phyloP scores from a whole-genome alignment of 257 asterid genomes.

The Nyctanthes arbortristis region DNA sequence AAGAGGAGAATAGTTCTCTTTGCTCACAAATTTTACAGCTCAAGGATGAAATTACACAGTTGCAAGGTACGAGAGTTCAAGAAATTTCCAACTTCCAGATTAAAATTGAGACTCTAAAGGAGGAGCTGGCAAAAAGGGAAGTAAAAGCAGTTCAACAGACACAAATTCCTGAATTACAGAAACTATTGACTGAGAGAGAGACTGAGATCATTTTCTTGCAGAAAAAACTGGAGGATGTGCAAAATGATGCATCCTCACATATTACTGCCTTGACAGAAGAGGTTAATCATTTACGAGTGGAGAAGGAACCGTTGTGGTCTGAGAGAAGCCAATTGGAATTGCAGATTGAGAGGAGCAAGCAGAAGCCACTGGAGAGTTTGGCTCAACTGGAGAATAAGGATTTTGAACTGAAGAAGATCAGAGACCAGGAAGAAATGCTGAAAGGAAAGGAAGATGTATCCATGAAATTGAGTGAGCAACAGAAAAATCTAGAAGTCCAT shows the following conservation, averaged over 20 bases:
- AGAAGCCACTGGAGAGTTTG: constrained; percentile 44
- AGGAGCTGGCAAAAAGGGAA: constrained; percentile 52
- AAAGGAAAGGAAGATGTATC: constrained; percentile 53
- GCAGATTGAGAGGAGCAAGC: constrained; percentile 48
- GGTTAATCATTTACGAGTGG: constrained; percentile 36
- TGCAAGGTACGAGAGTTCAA: constrained; percentile 36
- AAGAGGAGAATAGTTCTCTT: constrained; percentile 40
- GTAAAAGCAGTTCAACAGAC: constrained; percentile 43
- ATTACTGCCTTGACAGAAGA: constrained; percentile 43
- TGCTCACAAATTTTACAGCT: constrained; percentile 35
- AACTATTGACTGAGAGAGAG: constrained; percentile 36
- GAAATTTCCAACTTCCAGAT: constrained; percentile 44
- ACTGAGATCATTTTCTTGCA: constrained; percentile 37
- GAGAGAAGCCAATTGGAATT: constrained; percentile 52
- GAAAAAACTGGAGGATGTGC: constrained; percentile 51
- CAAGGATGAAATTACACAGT: constrained; percentile 29
- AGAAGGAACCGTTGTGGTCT: constrained; percentile 46
- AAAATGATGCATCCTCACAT: constrained; percentile 43
- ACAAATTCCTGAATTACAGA: constrained; percentile 46
- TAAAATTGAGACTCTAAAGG: constrained; percentile 51
- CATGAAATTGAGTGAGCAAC: constrained; percentile 47
- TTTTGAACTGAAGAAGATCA: constrained; percentile 49
- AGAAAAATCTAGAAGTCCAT: constrained; percentile 38
- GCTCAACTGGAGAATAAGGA: constrained; percentile 42
- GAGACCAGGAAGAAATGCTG: constrained; percentile 46